Evolutionary conservation across 2,329 filamentous ascomycete genomes (phyloP), one percentile per base, ranked within the genome.

Genomic region (Aspergillus hiratsukae): DNA sequence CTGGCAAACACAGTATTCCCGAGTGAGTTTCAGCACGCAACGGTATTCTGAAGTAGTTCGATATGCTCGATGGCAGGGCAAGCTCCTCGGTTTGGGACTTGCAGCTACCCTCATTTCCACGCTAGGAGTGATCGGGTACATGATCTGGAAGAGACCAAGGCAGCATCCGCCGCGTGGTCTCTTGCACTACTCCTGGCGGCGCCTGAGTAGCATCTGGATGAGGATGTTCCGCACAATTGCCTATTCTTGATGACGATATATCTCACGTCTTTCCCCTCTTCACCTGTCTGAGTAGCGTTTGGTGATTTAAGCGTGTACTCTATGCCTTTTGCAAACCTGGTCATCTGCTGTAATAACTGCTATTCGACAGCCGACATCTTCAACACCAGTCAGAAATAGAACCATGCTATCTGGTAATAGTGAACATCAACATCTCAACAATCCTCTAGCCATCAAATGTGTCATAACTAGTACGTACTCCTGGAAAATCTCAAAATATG

Each of bases 21-120:
- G 93, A 21, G 87, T 99, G 8, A 96, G 91, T 64, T 99, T 99
- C 71, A 90, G 90, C 57, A 97, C 96, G 67, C 88, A 96, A 75
- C 80, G 89, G 21, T 99, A 99, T 73, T 90, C 89, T 0, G 87
- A 95, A 58, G 89, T 97, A 3, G 82, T 91, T 35, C 78, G 76
- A 41, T 83, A 82, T 62, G 90, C 88, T 55, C 82, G 87, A 54
- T 75, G 82, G 54, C 91, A 96, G 72, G 86, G 87, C 2, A 77
- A 76, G 59, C 72, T 88, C 4, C 74, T 91, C 31, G 73, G 83
- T 48, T 61, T 70, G 7, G 65, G 69, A 4, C 52, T 76, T 31
- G 60, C 64, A 1, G 65, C 67, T 14, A 66, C 62, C 2, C 46
- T 74, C 14, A 53, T 70, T 28, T 66, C 67, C 2, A 57, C 69